These are phyloP conservation scores for Leccinum incarnatum DNA, from an alignment of 768 basidiomycete species.

Conservation along the genomic window DNA sequence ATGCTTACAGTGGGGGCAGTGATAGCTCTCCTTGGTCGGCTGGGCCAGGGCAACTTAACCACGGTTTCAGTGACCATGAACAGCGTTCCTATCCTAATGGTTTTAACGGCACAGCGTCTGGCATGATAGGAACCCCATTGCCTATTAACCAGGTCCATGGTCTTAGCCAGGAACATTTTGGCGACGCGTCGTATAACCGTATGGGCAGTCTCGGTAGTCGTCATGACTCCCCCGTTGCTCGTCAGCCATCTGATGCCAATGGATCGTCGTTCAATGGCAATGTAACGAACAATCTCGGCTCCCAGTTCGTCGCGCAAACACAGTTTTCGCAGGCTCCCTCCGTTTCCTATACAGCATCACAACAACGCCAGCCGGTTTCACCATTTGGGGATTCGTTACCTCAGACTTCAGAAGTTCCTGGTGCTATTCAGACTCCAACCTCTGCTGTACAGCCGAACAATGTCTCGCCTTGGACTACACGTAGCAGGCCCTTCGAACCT, in stretches of 20 bases:
- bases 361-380: conserved; percentile 22
- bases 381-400: conserved; percentile 23
- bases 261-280: conserved; percentile 21
- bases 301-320: conserved; percentile 19
- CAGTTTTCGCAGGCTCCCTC: conserved; percentile 23
- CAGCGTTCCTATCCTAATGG: conserved; percentile 25
- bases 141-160: conserved; percentile 21
- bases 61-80: conserved; percentile 22
- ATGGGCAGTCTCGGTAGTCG: conserved; percentile 22
- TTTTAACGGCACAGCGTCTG: conserved; percentile 21
- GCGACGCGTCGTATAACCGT: conserved; percentile 22
- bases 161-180: conserved; percentile 28
- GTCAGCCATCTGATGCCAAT: conserved; percentile 24
- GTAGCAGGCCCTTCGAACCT: conserved; percentile 17
- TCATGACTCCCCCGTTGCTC: conserved; percentile 23
- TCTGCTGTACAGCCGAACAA: conserved; percentile 24
- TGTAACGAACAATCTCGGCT: conserved; percentile 17
- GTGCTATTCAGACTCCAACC: conserved; percentile 17
- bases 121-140: conserved; percentile 16
- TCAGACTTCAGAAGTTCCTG: conserved; percentile 17
- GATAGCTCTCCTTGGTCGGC: conserved; percentile 35
- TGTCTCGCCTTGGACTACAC: conserved; percentile 24
- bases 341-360: conserved; percentile 16
- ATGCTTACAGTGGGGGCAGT: conserved; percentile 33
- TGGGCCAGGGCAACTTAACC: conserved; percentile 23